Evolutionary conservation across 2,329 filamentous ascomycete species (phyloP), one percentile per base, ranked within the genome.

Genomic region (Endocalyx cinctus): DNA sequence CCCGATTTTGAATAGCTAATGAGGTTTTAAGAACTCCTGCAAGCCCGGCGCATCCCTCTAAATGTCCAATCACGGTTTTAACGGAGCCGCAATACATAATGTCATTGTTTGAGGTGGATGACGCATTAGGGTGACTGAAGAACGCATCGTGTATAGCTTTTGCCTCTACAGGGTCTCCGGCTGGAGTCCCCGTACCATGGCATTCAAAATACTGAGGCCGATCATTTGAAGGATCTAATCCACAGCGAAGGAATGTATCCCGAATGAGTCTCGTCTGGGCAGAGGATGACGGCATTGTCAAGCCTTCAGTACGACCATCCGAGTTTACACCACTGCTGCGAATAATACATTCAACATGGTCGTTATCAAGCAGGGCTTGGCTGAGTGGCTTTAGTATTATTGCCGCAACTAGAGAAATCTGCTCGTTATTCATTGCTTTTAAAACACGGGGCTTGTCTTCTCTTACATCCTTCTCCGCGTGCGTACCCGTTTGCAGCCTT

Each of bases 141-240:
- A 40, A 40, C 2, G 33, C 25, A 7, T 33, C 17, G 8, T 25
- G 6, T 12, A 51, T 46, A 10, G 46, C 49, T 5, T 33, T 34
- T 10, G 46, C 41, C 28, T 52, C 51, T 11, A 25, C 27, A 3
- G 48, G 38, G 31, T 52, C 51, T 10, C 48, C 50, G 13, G 41
- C 43, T 10, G 18, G 38, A 2, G 50, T 54, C 2, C 50, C 51
- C 4, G 46, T 52, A 3, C 48, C 48, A 27, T 51, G 50, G n/a
- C 43, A 46, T 25, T 54, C 46, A 25, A 54, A 52, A 31, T 43
- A 52, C 27, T 52, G 50, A 6, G 33, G 36, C 6, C 47, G 32
- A 16, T 47, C 35, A 4, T 5, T 23, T 6, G 3, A 10, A 3
- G 6, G 8, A 17, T 33, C 31, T 5, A 33, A 25, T 13, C 31